Evolutionary conservation across 768 basidiomycete species (phyloP).

Genomic region (Lepiota brunneoincarnata): DNA sequence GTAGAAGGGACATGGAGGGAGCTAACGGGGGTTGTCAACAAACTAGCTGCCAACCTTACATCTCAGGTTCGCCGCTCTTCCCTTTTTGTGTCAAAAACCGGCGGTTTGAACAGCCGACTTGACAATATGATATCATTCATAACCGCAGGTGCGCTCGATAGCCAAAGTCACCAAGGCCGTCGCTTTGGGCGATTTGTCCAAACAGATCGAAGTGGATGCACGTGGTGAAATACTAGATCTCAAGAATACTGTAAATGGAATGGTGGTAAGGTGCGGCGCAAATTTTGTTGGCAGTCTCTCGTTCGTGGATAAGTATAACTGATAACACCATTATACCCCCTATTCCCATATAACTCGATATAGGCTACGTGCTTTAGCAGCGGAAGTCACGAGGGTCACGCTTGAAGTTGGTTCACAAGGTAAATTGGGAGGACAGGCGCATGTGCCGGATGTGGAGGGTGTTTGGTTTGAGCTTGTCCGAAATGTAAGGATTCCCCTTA

Average conservation of each 20-base stretch:
- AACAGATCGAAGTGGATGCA: constrained; percentile 90
- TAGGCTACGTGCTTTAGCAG: constrained; percentile 62
- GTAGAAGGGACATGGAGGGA: constrained; percentile 92
- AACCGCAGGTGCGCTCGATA: constrained; percentile 84
- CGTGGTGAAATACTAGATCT: constrained; percentile 88
- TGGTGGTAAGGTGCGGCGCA: constrained; percentile 54
- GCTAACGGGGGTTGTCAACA: constrained; percentile 80
- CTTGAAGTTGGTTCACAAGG: constrained; percentile 87
- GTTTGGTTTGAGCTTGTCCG: constrained; percentile 83
- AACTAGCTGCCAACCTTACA: constrained; percentile 75
- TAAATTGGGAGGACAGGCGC: constrained; percentile 84
- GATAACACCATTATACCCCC: constrained; percentile 3
- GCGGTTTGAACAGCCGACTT: too few species aligned
- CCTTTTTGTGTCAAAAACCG: constrained; percentile 8
- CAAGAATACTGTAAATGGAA: constrained; percentile 62
- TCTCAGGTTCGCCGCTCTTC: constrained; percentile 44
- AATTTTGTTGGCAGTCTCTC: constrained; percentile 9
- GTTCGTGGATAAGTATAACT: not conserved
- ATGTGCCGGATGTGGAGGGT: constrained; percentile 89
- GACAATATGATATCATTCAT: too few species aligned
- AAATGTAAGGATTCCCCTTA: constrained; percentile 45
- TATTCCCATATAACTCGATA: constrained; percentile 19
- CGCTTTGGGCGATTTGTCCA: constrained; percentile 83
- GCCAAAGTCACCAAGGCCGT: constrained; percentile 94
- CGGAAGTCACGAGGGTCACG: constrained; percentile 83